phyloP scores from a whole-genome alignment of 2,329 filamentous ascomycete genomes.

The Elsinoe perseae region DNA sequence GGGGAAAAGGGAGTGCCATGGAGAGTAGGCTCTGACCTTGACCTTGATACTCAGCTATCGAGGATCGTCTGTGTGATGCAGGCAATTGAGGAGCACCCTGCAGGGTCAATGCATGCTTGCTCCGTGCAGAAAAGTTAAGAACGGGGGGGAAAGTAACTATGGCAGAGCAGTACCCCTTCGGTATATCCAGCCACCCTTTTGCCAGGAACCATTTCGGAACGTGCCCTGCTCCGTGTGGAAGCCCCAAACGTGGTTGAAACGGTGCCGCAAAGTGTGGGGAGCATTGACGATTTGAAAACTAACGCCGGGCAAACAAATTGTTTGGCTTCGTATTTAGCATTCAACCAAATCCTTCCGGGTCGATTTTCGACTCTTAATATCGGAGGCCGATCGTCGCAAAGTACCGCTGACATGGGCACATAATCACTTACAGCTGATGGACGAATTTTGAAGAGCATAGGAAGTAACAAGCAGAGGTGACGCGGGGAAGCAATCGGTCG shows the following conservation, averaged over 20 bases:
- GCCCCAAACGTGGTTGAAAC: background rate
- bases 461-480: background rate
- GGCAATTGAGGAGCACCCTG: too few relatives aligned
- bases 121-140: too few relatives aligned
- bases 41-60: too few relatives aligned
- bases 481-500: background rate
- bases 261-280: slow-evolving; percentile 8
- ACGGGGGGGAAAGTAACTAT: too few relatives aligned
- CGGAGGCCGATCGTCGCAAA: background rate
- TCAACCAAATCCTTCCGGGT: background rate
- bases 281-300: background rate
- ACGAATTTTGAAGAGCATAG: background rate
- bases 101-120: too few relatives aligned
- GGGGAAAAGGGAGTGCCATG: too few relatives aligned
- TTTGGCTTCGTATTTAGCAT: background rate
- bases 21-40: too few relatives aligned
- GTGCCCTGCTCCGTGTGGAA: background rate
- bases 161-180: too few relatives aligned
- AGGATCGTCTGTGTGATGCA: too few relatives aligned
- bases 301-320: slow-evolving; percentile 1
- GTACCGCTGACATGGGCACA: background rate
- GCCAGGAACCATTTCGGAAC: background rate
- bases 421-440: too few relatives aligned
- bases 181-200: too few relatives aligned
- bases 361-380: background rate